These are phyloP conservation scores for Daldinia caldariorum DNA, from an alignment of 495 filamentous ascomycete genomes.

Conservation along the genomic window DNA sequence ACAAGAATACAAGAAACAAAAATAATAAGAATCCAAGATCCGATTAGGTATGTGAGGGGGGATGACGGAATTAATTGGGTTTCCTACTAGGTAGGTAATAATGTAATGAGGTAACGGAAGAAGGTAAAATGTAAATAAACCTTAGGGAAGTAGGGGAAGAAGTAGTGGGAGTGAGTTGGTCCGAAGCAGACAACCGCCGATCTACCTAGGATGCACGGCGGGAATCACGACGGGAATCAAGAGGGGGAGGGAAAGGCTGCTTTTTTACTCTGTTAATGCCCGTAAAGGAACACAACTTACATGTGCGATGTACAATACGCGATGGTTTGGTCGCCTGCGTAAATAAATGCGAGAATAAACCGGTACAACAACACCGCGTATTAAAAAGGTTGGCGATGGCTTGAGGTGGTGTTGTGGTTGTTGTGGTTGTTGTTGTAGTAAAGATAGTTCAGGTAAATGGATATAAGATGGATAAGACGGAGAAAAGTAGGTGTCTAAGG, in stretches of 20 bases:
- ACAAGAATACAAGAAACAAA: too few relatives aligned
- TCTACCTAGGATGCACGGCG: slow-evolving; percentile 18
- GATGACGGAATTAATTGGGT: slow-evolving; percentile 37
- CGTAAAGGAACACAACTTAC: slow-evolving; percentile 5
- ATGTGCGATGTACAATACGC: background rate
- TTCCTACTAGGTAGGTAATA: background rate
- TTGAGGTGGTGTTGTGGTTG: slow-evolving; percentile 1
- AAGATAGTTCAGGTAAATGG: background rate
- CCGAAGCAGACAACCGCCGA: slow-evolving; percentile 42
- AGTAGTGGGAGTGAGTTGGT: slow-evolving; percentile 10
- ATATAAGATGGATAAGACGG: background rate
- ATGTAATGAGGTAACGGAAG: slow-evolving; percentile 15
- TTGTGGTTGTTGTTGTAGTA: background rate
- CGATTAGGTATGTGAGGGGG: slow-evolving; percentile 14
- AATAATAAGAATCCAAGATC: slow-evolving; percentile 10
- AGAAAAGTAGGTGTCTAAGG: slow-evolving; percentile 4
- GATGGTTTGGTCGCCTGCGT: background rate
- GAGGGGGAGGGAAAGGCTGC: background rate
- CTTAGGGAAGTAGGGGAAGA: slow-evolving; percentile 24
- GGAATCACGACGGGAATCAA: slow-evolving; percentile 13
- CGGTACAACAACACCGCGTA: background rate
- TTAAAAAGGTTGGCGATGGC: background rate
- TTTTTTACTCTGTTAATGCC: background rate
- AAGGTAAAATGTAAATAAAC: slow-evolving; percentile 15
- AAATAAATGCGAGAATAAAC: background rate